phyloP scores from a whole-genome alignment of 2,329 filamentous ascomycete genomes.

The Colletotrichum nymphaeae region DNA sequence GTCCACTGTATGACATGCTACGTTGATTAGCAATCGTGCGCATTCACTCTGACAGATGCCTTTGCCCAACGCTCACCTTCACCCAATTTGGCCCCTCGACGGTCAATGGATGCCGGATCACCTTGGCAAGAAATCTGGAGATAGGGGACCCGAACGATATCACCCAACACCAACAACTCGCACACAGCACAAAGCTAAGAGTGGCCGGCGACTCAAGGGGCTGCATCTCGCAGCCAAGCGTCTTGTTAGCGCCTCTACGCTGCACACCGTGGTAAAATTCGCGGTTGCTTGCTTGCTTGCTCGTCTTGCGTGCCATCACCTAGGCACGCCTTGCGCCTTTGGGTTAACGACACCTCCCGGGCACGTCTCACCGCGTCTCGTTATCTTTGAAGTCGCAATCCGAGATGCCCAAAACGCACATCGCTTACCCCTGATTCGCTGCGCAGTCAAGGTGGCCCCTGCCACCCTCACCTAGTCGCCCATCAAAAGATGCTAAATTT shows the following conservation, averaged over 20 bases:
- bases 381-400: constrained; percentile 29
- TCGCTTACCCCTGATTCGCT: constrained; percentile 16
- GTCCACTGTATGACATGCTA: constrained; percentile 4
- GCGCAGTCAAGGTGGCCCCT: constrained; percentile 7
- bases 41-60: neutral
- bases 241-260: constrained; percentile 6
- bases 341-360: constrained; percentile 5
- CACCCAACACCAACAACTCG: constrained; percentile 2
- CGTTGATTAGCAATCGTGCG: neutral
- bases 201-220: neutral
- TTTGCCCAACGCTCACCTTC: neutral
- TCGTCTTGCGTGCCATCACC: neutral
- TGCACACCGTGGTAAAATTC: neutral
- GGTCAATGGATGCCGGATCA: constrained; percentile 9
- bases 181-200: neutral
- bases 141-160: neutral
- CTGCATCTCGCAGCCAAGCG: constrained; percentile 14
- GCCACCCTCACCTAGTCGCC: constrained; percentile 17
- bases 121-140: constrained; percentile 16
- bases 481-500: constrained; percentile 1
- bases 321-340: constrained; percentile 1
- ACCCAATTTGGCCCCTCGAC: constrained; percentile 2
- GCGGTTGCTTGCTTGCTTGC: neutral
- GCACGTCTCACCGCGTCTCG: constrained; percentile 17
- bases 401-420: constrained; percentile 15